Evolutionary conservation across 106 monocot genomes (phyloP).

Genomic region (Dendrobium catenatum): DNA sequence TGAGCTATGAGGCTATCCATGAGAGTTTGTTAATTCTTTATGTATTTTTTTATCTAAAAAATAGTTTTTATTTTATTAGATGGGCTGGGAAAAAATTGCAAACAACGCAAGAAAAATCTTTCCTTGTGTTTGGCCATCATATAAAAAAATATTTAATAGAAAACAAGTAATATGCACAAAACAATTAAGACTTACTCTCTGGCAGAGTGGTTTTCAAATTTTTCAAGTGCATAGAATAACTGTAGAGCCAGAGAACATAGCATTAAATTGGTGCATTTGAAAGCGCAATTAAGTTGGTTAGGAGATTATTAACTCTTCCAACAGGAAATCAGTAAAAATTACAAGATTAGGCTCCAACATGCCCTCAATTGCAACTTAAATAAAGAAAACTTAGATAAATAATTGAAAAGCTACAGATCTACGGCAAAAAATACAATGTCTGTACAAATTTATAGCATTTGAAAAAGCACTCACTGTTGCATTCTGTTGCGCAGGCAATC

Average conservation of each 20-base stretch:
- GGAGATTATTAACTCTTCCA: neutral
- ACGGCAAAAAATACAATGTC: neutral
- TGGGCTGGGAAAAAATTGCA: neutral
- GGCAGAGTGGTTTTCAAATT: neutral
- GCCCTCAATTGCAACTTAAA: neutral
- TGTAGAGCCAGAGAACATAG: neutral
- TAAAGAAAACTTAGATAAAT: neutral
- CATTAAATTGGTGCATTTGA: neutral
- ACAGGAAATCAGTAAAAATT: neutral
- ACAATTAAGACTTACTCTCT: neutral
- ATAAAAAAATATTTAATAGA: neutral
- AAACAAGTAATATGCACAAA: neutral
- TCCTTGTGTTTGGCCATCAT: neutral
- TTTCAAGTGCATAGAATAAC: neutral
- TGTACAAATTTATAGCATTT: neutral
- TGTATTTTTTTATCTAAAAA: neutral
- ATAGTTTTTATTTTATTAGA: neutral
- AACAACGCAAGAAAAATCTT: neutral
- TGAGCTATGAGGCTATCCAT: neutral
- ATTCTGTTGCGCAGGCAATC: slow-evolving; percentile 94
- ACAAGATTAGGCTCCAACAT: neutral
- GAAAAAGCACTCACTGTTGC: slow-evolving; percentile 52
- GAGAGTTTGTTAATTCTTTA: neutral
- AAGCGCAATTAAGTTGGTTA: neutral
- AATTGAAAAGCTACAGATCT: neutral